phyloP scores from a whole-genome alignment of 257 asterid species.

The Forsythia viridissima region DNA sequence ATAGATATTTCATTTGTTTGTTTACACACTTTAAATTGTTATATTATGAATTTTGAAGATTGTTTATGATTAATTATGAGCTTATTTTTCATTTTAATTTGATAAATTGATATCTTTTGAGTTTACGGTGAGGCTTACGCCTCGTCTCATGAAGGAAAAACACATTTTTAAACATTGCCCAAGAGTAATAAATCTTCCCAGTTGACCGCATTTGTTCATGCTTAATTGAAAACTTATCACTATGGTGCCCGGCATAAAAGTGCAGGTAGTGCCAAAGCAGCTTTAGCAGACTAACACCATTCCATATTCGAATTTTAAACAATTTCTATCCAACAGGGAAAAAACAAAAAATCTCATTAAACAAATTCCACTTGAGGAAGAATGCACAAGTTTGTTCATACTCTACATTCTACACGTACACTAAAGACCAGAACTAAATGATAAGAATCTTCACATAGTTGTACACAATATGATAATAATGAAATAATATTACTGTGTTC shows the following conservation, averaged over 20 bases:
- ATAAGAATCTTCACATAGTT: background rate
- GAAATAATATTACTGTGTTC: background rate
- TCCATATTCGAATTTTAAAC: background rate
- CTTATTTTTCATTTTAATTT: too few relatives aligned
- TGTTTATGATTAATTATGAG: too few relatives aligned
- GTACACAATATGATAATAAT: background rate
- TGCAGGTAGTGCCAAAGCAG: background rate
- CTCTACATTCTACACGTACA: slow-evolving; percentile 1
- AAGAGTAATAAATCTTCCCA: background rate
- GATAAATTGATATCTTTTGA: too few relatives aligned
- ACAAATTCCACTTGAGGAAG: background rate
- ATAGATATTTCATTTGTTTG: too few relatives aligned
- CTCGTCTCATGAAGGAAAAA: too few relatives aligned
- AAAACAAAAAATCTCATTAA: background rate
- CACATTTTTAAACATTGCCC: too few relatives aligned
- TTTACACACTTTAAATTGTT: too few relatives aligned
- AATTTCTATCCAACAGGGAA: background rate
- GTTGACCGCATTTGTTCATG: background rate
- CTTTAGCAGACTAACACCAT: background rate
- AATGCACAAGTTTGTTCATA: background rate
- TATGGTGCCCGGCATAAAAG: background rate
- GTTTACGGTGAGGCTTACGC: too few relatives aligned
- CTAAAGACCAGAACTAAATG: background rate
- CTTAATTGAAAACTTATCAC: background rate
- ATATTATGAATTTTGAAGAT: too few relatives aligned